These are phyloP conservation scores for Parachaetomium inaequale DNA, from an alignment of 495 filamentous ascomycete species.

Conservation along the genomic window DNA sequence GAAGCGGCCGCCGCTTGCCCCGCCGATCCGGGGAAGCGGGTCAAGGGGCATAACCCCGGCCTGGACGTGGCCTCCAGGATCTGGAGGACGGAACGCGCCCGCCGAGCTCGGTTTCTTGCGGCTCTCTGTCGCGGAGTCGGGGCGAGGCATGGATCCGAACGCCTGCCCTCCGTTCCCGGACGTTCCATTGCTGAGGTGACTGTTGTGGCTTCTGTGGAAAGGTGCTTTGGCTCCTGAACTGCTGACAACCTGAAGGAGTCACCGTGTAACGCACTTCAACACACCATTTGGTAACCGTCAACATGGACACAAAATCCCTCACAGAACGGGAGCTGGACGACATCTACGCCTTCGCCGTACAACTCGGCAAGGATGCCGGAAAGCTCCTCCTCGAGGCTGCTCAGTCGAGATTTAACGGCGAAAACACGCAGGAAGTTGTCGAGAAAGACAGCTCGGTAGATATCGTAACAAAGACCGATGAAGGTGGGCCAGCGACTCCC, in stretches of 20 bases:
- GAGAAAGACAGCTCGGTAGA: constrained; percentile 68
- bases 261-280: background rate
- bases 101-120: constrained; percentile 20
- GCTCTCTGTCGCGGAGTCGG: constrained; percentile 7
- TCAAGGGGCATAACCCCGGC: background rate
- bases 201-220: background rate
- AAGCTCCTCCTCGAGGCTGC: constrained; percentile 53
- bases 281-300: background rate
- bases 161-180: background rate
- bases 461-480: constrained; percentile 67
- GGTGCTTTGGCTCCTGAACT: background rate
- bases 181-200: background rate
- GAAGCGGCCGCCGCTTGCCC: too few relatives aligned
- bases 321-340: constrained; percentile 46
- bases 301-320: constrained; percentile 10
- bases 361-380: constrained; percentile 62
- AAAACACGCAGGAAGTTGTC: constrained; percentile 26
- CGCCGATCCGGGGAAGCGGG: constrained; percentile 5
- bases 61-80: background rate
- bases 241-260: background rate
- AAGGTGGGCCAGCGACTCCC: constrained; percentile 46
- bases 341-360: constrained; percentile 62
- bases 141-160: background rate
- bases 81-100: background rate
- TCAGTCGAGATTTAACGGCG: constrained; percentile 43